A percentile compares a stretch with the other conserved stretches of the same genome.
phyloP scores from a whole-genome alignment of 164 flowering plant genomes.

The Santalum album region DNA sequence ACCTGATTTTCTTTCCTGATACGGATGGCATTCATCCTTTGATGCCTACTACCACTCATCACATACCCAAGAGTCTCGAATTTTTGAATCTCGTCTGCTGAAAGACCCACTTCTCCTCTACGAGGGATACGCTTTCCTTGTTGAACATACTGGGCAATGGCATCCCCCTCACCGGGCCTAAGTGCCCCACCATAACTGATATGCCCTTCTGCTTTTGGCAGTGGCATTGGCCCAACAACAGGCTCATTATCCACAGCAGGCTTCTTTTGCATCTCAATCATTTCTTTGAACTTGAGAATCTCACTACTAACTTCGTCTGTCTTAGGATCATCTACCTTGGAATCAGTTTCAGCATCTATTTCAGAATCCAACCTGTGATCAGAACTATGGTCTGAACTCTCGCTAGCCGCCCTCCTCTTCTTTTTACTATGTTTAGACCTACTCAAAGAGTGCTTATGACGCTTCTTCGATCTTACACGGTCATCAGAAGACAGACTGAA shows the following conservation, averaged over 20 bases:
- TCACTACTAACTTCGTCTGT: conserved; percentile 35
- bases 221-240: conserved; percentile 78
- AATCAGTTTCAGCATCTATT: conserved; percentile 17
- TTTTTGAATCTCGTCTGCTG: conserved; percentile 91
- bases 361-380: conserved; percentile 22
- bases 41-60: conserved; percentile 99
- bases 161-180: conserved; percentile 99
- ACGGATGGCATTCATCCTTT: conserved; percentile 98
- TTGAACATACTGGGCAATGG: conserved; percentile 95
- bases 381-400: conserved; percentile 9
- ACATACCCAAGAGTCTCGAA: conserved; percentile 93
- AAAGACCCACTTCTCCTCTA: conserved; percentile 98
- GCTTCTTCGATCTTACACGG: conserved; percentile 14
- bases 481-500: conserved; percentile 14
- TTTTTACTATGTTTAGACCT: conserved; percentile 23
- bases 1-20: conserved; percentile 98
- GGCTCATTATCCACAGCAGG: conserved; percentile 56
- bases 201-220: conserved; percentile 95
- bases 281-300: conserved; percentile 54
- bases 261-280: conserved; percentile 72
- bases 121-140: conserved; percentile 98
- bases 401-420: conserved; percentile 28
- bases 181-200: conserved; percentile 98
- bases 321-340: too few relatives aligned
- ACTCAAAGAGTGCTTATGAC: conserved; percentile 20